phyloP scores from a whole-genome alignment of 148 eudicot genomes.

The Fagopyrum tataricum region DNA sequence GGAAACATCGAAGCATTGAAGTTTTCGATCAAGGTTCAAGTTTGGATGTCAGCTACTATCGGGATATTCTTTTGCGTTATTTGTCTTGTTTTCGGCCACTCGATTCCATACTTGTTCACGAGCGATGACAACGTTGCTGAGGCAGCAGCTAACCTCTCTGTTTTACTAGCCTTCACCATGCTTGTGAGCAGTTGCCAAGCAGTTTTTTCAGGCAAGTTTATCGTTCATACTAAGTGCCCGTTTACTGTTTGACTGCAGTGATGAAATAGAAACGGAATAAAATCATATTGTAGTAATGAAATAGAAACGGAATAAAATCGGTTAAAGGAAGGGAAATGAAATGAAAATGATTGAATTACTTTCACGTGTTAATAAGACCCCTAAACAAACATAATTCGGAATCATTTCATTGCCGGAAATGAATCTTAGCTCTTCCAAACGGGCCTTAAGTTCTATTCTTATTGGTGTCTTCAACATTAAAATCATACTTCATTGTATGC shows the following conservation, averaged over 20 bases:
- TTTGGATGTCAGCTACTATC: neutral
- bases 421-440: no score
- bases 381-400: no score
- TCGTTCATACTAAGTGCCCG: neutral
- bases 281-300: no score
- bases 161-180: conserved; percentile 35
- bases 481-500: neutral
- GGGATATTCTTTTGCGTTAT: conserved; percentile 17
- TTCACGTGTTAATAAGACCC: no score
- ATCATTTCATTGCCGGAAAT: no score
- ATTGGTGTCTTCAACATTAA: neutral
- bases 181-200: conserved; percentile 38
- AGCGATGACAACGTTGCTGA: conserved; percentile 30
- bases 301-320: no score
- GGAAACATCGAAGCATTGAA: conserved; percentile 40
- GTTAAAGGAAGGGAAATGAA: no score
- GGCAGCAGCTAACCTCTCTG: conserved; percentile 36
- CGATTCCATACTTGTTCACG: conserved; percentile 34
- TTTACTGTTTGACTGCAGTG: neutral
- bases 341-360: no score
- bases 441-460: no score
- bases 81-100: conserved; percentile 24
- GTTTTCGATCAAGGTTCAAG: conserved; percentile 20
- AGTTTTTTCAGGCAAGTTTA: conserved; percentile 37
- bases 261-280: no score